Evolutionary conservation across 345 rosid genomes (phyloP), one percentile per base, ranked within the genome.

Genomic region (Brassica incana): DNA sequence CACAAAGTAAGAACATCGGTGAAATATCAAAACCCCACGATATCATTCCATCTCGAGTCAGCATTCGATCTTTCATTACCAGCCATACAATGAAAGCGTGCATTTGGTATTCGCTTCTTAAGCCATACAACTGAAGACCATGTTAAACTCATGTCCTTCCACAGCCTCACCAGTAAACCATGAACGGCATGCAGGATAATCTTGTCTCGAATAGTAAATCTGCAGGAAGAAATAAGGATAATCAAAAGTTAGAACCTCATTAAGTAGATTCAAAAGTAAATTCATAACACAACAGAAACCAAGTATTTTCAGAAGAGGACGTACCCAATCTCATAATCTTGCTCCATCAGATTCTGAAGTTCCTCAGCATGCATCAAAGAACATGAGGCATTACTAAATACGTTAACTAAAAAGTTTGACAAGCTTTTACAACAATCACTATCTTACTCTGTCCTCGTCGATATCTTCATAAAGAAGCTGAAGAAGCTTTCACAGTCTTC

Each of bases 81-180:
- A 18, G 18, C 18, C 18, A 18, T 18, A 18, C 18, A 18, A 18
- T 18, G 18, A 18, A 18, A 18, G 18, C 18, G 18, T 18, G 18
- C 18, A 18, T 18, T 18, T 18, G 18, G 18, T 18, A 18, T 18
- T 18, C 18, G 18, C 18, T 18, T 18, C 18, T 18, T 18, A 18
- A 18, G 18, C 18, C 18, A 18, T 18, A 18, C 18, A 18, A 18
- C 18, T 18, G 18, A 18, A 18, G 18, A 18, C 18, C 18, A 18
- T 18, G 18, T 18, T 18, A 18, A 18, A 18, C 18, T 18, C 18
- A 18, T 18, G 91, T 2, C 79, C 97, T 35, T 83, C 84, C 36
- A 88, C 69, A 56, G 97, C 97, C 84, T 94, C 98, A 8, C 98
- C 98, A 0, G 95, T 94, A 70, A 77, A 94, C 97, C 97, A 94